Base-by-base conservation (phyloP, 2,329 filamentous ascomycete species). In the Ophiostoma novo-ulmi region DNA sequence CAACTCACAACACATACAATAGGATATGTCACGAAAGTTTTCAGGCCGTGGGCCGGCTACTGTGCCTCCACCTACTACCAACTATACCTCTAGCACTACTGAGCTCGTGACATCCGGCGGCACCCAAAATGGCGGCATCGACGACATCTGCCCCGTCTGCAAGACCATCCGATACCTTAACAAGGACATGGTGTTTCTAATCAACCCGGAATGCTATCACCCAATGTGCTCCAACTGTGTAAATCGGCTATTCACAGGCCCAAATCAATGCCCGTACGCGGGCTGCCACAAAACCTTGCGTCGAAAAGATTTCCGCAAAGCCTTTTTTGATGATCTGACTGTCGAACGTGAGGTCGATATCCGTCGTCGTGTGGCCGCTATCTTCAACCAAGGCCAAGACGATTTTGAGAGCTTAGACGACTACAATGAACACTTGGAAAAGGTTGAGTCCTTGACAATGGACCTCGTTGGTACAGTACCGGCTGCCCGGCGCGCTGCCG, bases 201-300 rank as follows among this genome's bases (percentile, higher is more conserved):
- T 99, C 82, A 97, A 98, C 80, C 93, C 94, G 10, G 93, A 97
- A 84, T 99, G 95, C 86, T 99, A 99, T 84, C 95, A 99, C 84
- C 93, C 93, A 75, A 98, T 99, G 92, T 99, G 95, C 84, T 91
- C 93, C 79, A 94, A 92, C 71, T 99, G 95, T 82, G 94, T 98
- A 61, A 91, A 94, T 80, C 91, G 94, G 70, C 92, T 98, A 76
- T 99, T 98, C 85, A 91, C 91, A 48, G 95, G 95, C 0, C 95
- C 95, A 0, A 92, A 93, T 70, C 91, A 93, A 73, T 99, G 96
- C 78, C 95, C 95, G 0, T 92, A 97, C 71, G 92, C 92, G 0
- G 91, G 91, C 58, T 99, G 95, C 81, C 87, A 89, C 78, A 90
- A 91, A 79, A 98, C 93, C 0, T 85, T 99, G 6, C 90, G 95